Base-by-base conservation (phyloP, 1,284 basidiomycete genomes). In the Singerocomus inundabilis region DNA sequence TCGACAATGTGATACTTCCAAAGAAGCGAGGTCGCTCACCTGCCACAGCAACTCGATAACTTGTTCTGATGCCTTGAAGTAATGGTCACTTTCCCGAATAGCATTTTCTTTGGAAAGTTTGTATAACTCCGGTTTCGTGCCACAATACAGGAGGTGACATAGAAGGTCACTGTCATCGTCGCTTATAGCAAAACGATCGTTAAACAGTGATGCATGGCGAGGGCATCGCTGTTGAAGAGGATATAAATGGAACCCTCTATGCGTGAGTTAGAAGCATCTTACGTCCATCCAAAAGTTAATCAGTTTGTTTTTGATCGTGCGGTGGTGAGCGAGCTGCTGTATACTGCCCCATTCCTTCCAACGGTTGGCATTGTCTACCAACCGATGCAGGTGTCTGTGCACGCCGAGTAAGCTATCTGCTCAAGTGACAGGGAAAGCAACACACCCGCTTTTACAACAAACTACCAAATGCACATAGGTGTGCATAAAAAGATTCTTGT, bases 41-140 rank as follows among this genome's bases (percentile, higher is more conserved):
- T 56, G 8, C 61, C 62, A 66, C 35, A 63, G 41, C 10, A 64
- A 44, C 28, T 64, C 67, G 29, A 64, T 37, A 21, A 61, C 32
- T 29, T 58, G 34, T 24, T 52, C 36, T 15, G 49, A 61, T 36
- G 56, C 58, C 30, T 35, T 46, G 15, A 42, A 29, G 28, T 5
- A 2, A 16, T 8, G n/a, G 2, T 15, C 32, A 30, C n/a, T 6
- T 24, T 21, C 49, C 10, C 2, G 13, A 15, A 44, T 29, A 9
- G 36, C 30, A 2, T 25, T 16, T 28, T 32, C 43, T 5, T 32
- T 11, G 29, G 40, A 4, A 10, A 66, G 43, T 21, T 40, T 5
- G 16, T 61, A 61, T 32, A 66, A 46, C 34, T 53, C 53, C 4
- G 24, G 29, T 28, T 51, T 50, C 44, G 11, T 58, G 31, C 53